Evolutionary conservation across 208 protist genomes (phyloP).

Genomic region (Lotmaria passim): DNA sequence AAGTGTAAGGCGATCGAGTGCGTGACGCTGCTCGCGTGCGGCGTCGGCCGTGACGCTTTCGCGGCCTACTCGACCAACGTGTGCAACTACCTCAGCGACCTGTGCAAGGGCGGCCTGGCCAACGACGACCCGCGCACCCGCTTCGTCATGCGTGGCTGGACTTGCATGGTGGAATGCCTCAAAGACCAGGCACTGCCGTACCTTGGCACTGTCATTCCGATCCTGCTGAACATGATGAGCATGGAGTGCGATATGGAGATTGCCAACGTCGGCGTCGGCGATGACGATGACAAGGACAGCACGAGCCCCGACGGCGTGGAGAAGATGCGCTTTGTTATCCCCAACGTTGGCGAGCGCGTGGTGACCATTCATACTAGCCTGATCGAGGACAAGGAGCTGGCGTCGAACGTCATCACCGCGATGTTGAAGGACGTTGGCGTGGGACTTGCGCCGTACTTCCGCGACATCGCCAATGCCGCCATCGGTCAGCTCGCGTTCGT

Average conservation of each 20-base stretch:
- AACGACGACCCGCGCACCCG: conserved; percentile 77
- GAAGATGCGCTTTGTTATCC: conserved; percentile 68
- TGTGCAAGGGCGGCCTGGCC: conserved; percentile 42
- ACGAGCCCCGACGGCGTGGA: conserved; percentile 49
- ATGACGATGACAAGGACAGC: conserved; percentile 57
- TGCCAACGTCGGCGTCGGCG: conserved; percentile 64
- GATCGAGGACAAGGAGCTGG: conserved; percentile 91
- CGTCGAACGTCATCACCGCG: conserved; percentile 68
- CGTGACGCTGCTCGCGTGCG: conserved; percentile 81
- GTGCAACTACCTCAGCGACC: conserved; percentile 74
- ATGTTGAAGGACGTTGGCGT: conserved; percentile 74
- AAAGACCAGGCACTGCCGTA: conserved; percentile 76
- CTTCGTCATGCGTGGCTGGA: conserved; percentile 88
- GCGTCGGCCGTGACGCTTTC: conserved; percentile 79
- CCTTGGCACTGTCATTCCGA: conserved; percentile 69
- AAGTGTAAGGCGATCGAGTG: conserved; percentile 90
- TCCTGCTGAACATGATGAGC: conserved; percentile 78
- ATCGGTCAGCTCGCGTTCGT: conserved; percentile 67
- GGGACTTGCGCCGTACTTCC: conserved; percentile 61
- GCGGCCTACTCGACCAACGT: conserved; percentile 65
- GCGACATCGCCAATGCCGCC: conserved; percentile 63
- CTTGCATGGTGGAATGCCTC: conserved; percentile 90
- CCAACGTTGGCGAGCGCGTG: conserved; percentile 74
- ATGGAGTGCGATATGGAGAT: conserved; percentile 76
- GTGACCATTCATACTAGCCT: conserved; percentile 79